Base-by-base conservation (phyloP, 257 asterid genomes). In the Paulownia fortunei region DNA sequence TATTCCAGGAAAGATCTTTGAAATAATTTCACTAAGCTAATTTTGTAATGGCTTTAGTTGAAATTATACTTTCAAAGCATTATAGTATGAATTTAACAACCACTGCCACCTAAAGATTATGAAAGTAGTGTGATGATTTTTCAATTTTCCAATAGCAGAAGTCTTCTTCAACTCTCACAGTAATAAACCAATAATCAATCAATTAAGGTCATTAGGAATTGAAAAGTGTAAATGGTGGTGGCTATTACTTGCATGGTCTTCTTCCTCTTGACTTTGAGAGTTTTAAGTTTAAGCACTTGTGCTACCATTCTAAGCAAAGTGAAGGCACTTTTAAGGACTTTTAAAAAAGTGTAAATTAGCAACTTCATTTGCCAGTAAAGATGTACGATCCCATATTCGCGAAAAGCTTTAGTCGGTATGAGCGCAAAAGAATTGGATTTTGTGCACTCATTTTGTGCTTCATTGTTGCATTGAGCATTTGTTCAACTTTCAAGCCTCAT, bases 381-480 rank as follows among this genome's bases (percentile, higher is more conserved):
- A 90, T 87, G 93, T 87, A 92, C 54, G 91, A 88, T 86, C 92
- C 97, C 63, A 86, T 92, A 18, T 79, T 92, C 16, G 84, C 92
- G 8, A 90, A 88, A 75, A 90, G 96, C 67, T 88, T 92, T 74
- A 88, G 85, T 52, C 69, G 74, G 8, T 55, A 82, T 64, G 94
- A 92, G 30, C 91, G 92, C 70, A 88, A 69, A 66, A 70, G 87
- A 68, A 82, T 92, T 58, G 86, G 91, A 10, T 86, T 68, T 23
- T 76, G 78, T 27, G 96, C 90, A 6, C 62, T 87, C 27, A 2
- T 87, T 19, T 18, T 87, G 49, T 71, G 87, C 58, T 60, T 87
- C 59, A 4, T 86, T 10, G 30, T 84, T 52, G 88, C 80, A 3
- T 74, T 87, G 4, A 85, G 81, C 63, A 76, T 79, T 74, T 84